Percentiles rank a stretch among this genome's conserved stretches.
phyloP scores from a whole-genome alignment of 768 basidiomycete genomes.

The Lentinula boryana region DNA sequence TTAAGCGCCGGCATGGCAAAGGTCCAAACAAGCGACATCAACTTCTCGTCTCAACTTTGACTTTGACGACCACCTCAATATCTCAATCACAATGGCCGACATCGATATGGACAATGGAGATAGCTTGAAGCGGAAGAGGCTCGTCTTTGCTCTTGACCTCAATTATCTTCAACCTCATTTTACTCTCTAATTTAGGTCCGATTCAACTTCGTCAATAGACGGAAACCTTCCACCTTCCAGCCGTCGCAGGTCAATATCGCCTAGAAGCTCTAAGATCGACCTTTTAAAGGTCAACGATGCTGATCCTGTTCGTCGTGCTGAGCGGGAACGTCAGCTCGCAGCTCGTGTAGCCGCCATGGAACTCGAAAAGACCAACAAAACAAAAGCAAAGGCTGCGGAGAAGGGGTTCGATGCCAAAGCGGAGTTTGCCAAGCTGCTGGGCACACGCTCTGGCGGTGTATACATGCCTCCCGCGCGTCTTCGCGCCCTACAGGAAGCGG shows the following conservation, averaged over 20 bases:
- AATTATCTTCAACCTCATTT: neutral
- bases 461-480: conserved; percentile 95
- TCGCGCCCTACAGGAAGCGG: conserved; percentile 83
- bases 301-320: conserved; percentile 68
- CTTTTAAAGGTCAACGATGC: conserved; percentile 52
- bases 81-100: conserved; percentile 29
- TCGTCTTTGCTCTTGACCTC: neutral
- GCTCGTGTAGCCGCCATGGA: conserved; percentile 64
- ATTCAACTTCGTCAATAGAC: conserved; percentile 36
- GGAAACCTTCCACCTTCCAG: conserved; percentile 36
- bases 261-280: conserved; percentile 22
- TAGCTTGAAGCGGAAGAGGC: conserved; percentile 46
- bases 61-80: neutral
- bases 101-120: conserved; percentile 28
- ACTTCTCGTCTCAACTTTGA: neutral
- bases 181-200: conserved; percentile 31
- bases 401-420: conserved; percentile 67
- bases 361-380: conserved; percentile 54
- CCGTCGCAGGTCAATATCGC: conserved; percentile 41
- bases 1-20: neutral
- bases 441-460: conserved; percentile 84
- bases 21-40: neutral
- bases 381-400: conserved; percentile 36
- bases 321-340: conserved; percentile 77
- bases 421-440: conserved; percentile 84